Percentiles rank a stretch among this genome's conserved stretches.
These are phyloP conservation scores for Aulographum hederae DNA, from an alignment of 2,329 filamentous ascomycete genomes.

Conservation along the genomic window DNA sequence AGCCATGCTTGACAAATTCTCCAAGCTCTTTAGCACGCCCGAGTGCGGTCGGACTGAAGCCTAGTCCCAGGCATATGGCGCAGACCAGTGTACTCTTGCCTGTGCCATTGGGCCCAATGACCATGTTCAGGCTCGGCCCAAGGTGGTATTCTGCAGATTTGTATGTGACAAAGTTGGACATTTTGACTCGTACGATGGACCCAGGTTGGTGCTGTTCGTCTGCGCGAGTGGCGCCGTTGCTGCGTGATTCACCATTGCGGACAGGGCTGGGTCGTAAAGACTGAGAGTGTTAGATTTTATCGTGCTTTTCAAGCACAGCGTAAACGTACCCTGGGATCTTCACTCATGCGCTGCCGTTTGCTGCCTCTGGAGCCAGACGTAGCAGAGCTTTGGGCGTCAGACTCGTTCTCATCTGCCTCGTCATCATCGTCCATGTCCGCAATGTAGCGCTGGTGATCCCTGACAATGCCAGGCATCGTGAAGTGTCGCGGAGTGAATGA, in stretches of 20 bases:
- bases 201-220: conserved; percentile 40
- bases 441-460: too few relatives aligned
- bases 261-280: neutral
- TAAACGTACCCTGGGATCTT: neutral
- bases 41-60: conserved; percentile 57
- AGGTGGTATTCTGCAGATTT: conserved; percentile 79
- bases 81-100: conserved; percentile 96
- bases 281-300: too few relatives aligned
- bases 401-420: neutral
- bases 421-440: too few relatives aligned
- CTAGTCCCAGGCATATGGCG: conserved; percentile 83
- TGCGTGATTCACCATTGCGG: neutral
- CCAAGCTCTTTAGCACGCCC: conserved; percentile 70
- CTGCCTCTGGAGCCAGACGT: conserved; percentile 2
- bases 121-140: conserved; percentile 90
- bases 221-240: neutral
- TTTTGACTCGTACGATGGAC: conserved; percentile 70
- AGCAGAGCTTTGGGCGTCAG: neutral
- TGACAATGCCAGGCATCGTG: too few relatives aligned
- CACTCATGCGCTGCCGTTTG: conserved; percentile 2
- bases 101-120: conserved; percentile 96
- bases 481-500: too few relatives aligned
- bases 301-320: too few relatives aligned
- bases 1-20: conserved; percentile 88
- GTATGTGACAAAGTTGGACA: conserved; percentile 90